Base-by-base conservation (phyloP, 768 basidiomycete genomes). In the Pleurotus tuoliensis region DNA sequence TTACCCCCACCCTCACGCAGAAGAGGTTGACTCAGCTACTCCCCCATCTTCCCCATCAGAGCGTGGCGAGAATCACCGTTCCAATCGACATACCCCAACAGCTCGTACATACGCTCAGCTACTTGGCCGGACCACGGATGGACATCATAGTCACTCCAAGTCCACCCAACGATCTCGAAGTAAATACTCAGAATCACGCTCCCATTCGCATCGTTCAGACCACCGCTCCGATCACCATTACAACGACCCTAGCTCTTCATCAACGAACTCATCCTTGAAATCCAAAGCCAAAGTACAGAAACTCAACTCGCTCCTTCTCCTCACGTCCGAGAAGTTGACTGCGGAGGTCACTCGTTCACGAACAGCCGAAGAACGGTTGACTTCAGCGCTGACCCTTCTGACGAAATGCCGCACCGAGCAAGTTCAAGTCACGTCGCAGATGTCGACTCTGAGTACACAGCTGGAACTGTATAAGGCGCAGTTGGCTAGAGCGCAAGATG, bases 41-140 rank as follows among this genome's bases (percentile, higher is more conserved):
- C 51, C 51, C 38, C 51, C 51, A 18, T 53, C 51, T 15, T 53
- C 51, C 5, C 51, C 51, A n/a, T 53, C 51, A 18, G 51, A 53
- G 24, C 34, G 38, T 37, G 51, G 51, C 39, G 39, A 53, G 18
- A 25, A 38, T 3, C 51, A 41, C n/a, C n/a, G 6, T 15, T 39
- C 13, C 51, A 34, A 41, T 41, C 9, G 51, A 41, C 51, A 53
- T 39, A 53, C 51, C 18, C 51, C 51, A 11, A 53, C 51, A 6
- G 51, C 38, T 5, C 34, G 20, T 24, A 53, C 51, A 7, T 53
- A 18, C 39, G 51, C 51, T 15, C 39, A 15, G 16, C 39, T 53
- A 11, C 51, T 53, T 15, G 39, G 39, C 9, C 34, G 51, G n/a
- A 39, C 18, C 18, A 3, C 51, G 3, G 41, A 44, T 22, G 41